Evolutionary conservation across 768 basidiomycete genomes (phyloP), one percentile per base, ranked within the genome.

Genomic region (Rhizopogon sp.): DNA sequence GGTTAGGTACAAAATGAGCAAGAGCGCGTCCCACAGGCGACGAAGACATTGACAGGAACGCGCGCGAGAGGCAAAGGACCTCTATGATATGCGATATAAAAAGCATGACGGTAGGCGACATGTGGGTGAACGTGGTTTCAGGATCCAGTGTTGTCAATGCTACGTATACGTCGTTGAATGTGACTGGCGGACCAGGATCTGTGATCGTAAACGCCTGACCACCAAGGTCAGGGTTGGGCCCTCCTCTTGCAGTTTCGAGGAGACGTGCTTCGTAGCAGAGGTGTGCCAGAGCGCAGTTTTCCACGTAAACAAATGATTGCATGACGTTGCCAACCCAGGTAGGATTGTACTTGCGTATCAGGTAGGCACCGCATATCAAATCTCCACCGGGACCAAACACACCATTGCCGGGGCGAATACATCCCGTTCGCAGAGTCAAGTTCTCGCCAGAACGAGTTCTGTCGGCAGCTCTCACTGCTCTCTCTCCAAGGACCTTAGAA

Each of bases 301-400:
- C 89, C 57, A 90, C 88, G 59, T 88, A 88, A 61, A 73, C 70
- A 66, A 85, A 87, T 7, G 84, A 85, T 59, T 85, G 82, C 37
- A 88, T 61, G 54, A 79, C 76, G 55, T 76, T 74, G 4, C 63
- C 56, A 33, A 81, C 74, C 88, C 88, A 91, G 0, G 82, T 80
- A 1, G 82, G 84, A 62, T 84, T 88, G 49, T 71, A 65, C 62
- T 77, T 71, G 43, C 84, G 79, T 3, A 77, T 70, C 42, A 91
- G 78, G 64, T 84, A 87, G 17, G 81, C 78, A 3, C 79, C 86
- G 50, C 79, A 82, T 10, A 87, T 63, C 61, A 86, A 77, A 65
- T 90, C 89, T 4, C 88, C 88, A 39, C 87, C 81, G 1, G 88
- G 83, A 2, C 89, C 89, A 66, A 81, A 91, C 3, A 89, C 70